Evolutionary conservation across 306 rosid genomes (phyloP), one percentile per base, ranked within the genome.

Genomic region (Sechiopsis laciniata): DNA sequence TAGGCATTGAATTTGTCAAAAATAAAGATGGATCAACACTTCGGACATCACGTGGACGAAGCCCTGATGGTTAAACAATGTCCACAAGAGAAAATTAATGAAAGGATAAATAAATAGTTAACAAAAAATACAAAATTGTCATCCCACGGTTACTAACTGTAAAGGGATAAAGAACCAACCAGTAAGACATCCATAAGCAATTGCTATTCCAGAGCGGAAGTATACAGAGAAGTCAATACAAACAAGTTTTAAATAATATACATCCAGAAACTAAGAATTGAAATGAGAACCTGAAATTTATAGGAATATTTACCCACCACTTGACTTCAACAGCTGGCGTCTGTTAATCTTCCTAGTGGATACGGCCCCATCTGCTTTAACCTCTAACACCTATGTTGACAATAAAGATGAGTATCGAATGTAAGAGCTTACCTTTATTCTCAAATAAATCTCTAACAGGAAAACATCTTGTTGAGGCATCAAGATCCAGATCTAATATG

Each of bases 11-110:
- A 80, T 91, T 95, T 26, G 99, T 95, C 81, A 95, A 80, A 87
- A 91, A 95, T 83, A 95, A 78, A 16, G 95, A 95, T 10, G 99
- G 99, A 77, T 95, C 99, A 78, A 95, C 92, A 88, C 97, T 95
- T 76, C 97, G 86, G 64, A 95, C 79, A 80, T 95, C 99, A 76
- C 99, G 92, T 2, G 97, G 99, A 75, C 97, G 97, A 77, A 95
- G 97, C 65, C 99, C 99, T 95, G 88, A 74, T 24, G 73, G 55
- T 55, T 57, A 54, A 77, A 82, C 35, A 79, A 51, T 26, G 55
- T 55, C 45, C 29, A 37, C 40, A 50, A 48, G 50, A 46, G 45
- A 21, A 56, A 46, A 19, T 17, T 61, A 10, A 45, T 58, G 20
- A 52, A 52, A 62, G 20, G 72, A 63, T 26, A 10, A 61, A 61